Base-by-base conservation (phyloP, 768 basidiomycete species). In the Suillus weaverae region DNA sequence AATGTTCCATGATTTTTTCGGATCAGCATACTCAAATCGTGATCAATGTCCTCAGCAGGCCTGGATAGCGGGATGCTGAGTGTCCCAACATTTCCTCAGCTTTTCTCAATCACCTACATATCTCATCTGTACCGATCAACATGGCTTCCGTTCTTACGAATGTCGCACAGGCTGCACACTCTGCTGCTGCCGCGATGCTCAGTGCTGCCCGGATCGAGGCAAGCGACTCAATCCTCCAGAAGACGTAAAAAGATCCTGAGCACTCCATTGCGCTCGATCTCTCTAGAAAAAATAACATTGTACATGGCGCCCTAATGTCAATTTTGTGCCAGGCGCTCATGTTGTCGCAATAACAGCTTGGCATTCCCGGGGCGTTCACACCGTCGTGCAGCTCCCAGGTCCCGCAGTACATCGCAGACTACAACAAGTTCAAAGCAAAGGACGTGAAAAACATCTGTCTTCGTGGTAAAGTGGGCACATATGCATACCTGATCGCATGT, bases 311-410 rank as follows among this genome's bases (percentile, higher is more conserved):
- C 32, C 26, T 26, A 26, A 26, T 11, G 13, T 43, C 13, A 38
- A 22, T 33, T 7, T 41, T 48, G 16, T 38, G 22, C 22, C 18
- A 11, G 35, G 20, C 16, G 10, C 48, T 3, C 16, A 57, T 22
- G 8, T 48, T 53, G 20, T 22, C 48, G 16, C 0, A 0, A 32
- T 33, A 61, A 3, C 60, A 89, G 89, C 81, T 93, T 63, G 87
- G 88, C 14, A 89, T 92, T 36, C 91, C 92, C 0, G 91, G 89
- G 18, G 89, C 89, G 8, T 93, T 92, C 77, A 89, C 89, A 2
- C 87, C 86, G 1, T 81, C 89, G 5, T 94, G 92, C 76, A 85
- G 84, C 62, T 79, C 77, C 11, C 89, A 91, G 69, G 76, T 89
- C 30, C 86, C 85, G 0, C 78, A 81, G 11, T 95, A 89, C 79